Percentiles rank a stretch among this genome's conserved stretches.
These are phyloP conservation scores for Zygnema cylindricum DNA, from an alignment of 139 green algal species.

Conservation along the genomic window DNA sequence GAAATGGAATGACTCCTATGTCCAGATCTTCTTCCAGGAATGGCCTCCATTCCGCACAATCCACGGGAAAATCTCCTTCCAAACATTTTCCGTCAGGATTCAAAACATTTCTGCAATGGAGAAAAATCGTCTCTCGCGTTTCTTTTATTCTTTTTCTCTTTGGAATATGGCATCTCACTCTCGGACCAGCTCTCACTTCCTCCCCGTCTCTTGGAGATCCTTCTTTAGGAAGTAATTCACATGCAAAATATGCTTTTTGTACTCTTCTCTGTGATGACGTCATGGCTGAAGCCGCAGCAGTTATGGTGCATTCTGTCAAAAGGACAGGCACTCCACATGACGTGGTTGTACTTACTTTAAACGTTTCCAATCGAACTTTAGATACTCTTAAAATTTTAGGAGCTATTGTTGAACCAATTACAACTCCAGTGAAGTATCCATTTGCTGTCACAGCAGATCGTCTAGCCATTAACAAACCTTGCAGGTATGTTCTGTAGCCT, in stretches of 20 bases:
- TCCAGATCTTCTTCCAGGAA: no score
- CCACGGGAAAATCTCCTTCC: no score
- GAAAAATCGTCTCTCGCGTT: no score
- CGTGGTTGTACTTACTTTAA: slow-evolving; percentile 25
- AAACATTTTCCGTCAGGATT: no score
- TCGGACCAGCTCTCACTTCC: no score
- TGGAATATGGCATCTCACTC: no score
- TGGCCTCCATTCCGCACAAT: no score
- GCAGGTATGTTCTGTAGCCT: not conserved
- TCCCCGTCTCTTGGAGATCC: no score
- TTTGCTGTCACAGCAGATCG: not conserved
- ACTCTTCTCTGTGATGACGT: slow-evolving; percentile 34
- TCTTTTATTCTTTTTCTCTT: no score
- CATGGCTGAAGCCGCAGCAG: slow-evolving; percentile 19
- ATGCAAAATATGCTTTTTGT: slow-evolving; percentile 25
- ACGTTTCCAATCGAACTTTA: slow-evolving; percentile 22
- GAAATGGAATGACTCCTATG: no score
- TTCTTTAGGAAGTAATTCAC: no score
- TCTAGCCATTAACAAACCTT: not conserved
- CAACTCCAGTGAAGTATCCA: not conserved
- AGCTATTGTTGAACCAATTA: not conserved
- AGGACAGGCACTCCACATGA: slow-evolving; percentile 29
- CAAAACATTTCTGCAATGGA: no score
- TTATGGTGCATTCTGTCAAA: slow-evolving; percentile 24
- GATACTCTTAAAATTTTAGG: not conserved